Evolutionary conservation across 2,329 filamentous ascomycete genomes (phyloP).

Genomic region (Capronia coronata): DNA sequence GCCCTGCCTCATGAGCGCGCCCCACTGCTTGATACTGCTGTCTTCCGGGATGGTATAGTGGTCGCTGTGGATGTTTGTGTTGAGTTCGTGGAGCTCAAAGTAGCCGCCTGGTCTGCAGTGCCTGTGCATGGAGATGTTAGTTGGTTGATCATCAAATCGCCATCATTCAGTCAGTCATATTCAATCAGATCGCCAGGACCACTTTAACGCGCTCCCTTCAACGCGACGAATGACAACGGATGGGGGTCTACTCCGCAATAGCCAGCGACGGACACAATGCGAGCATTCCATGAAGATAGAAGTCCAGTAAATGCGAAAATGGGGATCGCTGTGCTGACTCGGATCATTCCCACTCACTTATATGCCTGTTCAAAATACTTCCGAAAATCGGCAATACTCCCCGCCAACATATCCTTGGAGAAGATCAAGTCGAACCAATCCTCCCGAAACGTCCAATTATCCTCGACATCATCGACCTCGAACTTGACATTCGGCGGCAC

Average conservation of each 20-base stretch:
- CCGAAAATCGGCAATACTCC: conserved; percentile 5
- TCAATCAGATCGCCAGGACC: too few relatives aligned
- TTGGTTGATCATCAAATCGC: too few relatives aligned
- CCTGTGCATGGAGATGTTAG: too few relatives aligned
- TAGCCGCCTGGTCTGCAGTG: conserved; percentile 33
- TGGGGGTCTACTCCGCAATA: too few relatives aligned
- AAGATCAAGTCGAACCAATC: conserved; percentile 57
- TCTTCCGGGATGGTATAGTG: conserved; percentile 26
- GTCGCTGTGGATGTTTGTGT: conserved; percentile 27
- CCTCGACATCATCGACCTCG: conserved; percentile 53
- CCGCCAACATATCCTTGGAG: conserved; percentile 44
- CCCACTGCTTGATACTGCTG: conserved; percentile 14
- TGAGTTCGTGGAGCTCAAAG: conserved; percentile 38
- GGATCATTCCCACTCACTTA: conserved; percentile 4
- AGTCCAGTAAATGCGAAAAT: too few relatives aligned
- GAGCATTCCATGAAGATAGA: too few relatives aligned
- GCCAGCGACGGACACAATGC: too few relatives aligned
- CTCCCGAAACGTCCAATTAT: conserved; percentile 46
- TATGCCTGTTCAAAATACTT: conserved; percentile 10
- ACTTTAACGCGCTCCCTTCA: too few relatives aligned
- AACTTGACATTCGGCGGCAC: conserved; percentile 53
- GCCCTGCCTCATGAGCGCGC: conserved; percentile 26
- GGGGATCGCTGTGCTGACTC: too few relatives aligned
- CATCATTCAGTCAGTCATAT: too few relatives aligned
- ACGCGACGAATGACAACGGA: too few relatives aligned